Evolutionary conservation across 306 rosid genomes (phyloP).

Genomic region (Potentilla sterilis): DNA sequence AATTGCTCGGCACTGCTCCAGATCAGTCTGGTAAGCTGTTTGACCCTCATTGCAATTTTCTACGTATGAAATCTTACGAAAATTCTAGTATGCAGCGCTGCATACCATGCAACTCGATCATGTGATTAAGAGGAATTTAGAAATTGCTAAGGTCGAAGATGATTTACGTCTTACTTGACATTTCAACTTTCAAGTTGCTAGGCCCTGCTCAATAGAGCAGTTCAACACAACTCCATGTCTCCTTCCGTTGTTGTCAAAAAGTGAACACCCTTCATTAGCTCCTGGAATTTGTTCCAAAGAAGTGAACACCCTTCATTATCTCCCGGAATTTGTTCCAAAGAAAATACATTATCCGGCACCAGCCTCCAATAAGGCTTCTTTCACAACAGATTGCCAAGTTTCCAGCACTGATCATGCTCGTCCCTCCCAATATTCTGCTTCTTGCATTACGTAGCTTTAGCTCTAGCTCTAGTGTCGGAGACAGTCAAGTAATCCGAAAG

Average conservation of each 20-base stretch:
- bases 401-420: conserved; percentile 23
- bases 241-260: conserved; percentile 17
- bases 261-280: not conserved
- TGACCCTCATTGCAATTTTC: too few species aligned
- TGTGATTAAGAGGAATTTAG: not conserved
- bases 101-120: too few species aligned
- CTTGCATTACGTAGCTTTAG: not conserved
- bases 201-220: conserved; percentile 19
- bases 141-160: not conserved
- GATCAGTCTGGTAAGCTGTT: too few species aligned
- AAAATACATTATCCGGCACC: conserved; percentile 23
- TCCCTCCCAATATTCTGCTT: conserved; percentile 31
- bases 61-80: too few species aligned
- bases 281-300: too few species aligned
- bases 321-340: conserved; percentile 17
- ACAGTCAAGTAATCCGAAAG: too few species aligned
- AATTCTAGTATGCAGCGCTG: too few species aligned
- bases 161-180: not conserved
- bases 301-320: not conserved
- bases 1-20: too few species aligned
- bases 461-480: too few species aligned
- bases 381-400: conserved; percentile 13
- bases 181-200: conserved; percentile 19
- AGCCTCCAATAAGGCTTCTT: conserved; percentile 12
- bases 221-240: conserved; percentile 34